Base-by-base conservation (phyloP, 2,329 filamentous ascomycete genomes). In the Daldinia eschscholtzii region DNA sequence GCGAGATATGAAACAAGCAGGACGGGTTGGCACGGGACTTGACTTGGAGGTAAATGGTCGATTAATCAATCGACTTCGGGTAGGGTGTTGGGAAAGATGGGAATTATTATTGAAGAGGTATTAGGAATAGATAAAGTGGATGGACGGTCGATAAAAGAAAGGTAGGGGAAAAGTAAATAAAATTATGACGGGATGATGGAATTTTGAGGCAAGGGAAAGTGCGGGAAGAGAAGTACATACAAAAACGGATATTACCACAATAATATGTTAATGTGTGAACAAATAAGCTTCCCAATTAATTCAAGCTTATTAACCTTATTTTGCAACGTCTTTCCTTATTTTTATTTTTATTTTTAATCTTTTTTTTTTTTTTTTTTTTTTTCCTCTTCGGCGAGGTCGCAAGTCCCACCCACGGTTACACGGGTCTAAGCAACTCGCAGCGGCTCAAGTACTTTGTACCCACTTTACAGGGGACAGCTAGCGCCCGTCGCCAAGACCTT, bases 281-380 rank as follows among this genome's bases (percentile, higher is more conserved):
- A 70, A 71, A 65, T 69, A 72, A 73, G 70, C 68, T 71, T 72
- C 68, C 67, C 53, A 71, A 72, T 68, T 48, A 67, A 72, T 71
- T 73, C 68, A 73, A 73, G 72, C 70, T 73, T 73, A 73, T 68
- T 72, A 68, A 35, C 68, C 61, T 70, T 68, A 70, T 71, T 72
- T 67, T 71, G 50, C 62, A 56, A 61, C 52, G 6, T 37, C 33
- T 56, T 70, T 50, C 53, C 56, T 13, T 33, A 50, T 61, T 57
- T 18, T 10, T 46, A 39, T 58, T 61, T 65, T 59, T 61, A n/a
- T 63, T 59, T 66, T 56, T 64, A 23, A 23, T 46, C 55, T 61
- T 65, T 59, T 61, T 63, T 59, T 66, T 56, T 64, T 64, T 33
- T 61, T 57, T 18, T 12, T 46, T 46, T 58, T 61, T 65, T 59